phyloP scores from a whole-genome alignment of 257 asterid genomes.

The Solanum tacnaense region DNA sequence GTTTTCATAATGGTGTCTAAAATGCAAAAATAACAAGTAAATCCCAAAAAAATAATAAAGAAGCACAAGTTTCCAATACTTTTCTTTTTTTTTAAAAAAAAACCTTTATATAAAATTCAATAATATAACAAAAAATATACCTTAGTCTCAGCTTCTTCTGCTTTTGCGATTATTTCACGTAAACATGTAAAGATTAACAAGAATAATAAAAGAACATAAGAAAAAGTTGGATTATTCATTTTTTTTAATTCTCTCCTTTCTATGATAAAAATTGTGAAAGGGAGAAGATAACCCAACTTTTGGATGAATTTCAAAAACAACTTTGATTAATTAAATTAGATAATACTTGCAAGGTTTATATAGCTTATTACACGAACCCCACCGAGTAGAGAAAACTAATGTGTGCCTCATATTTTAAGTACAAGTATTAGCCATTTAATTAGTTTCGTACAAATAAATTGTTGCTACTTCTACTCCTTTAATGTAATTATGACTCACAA shows the following conservation, averaged over 20 bases:
- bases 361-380: not conserved
- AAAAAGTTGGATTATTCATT: not conserved
- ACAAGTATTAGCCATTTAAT: not conserved
- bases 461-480: not conserved
- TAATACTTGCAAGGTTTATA: not conserved
- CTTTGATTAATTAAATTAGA: not conserved
- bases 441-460: not conserved
- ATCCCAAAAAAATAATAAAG: no score
- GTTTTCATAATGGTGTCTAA: not conserved
- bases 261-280: not conserved
- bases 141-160: no score
- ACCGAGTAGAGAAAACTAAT: not conserved
- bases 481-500: no score
- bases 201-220: not conserved
- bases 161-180: no score
- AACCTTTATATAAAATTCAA: no score
- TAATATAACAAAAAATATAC: no score
- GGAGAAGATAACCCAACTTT: not conserved
- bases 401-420: not conserved
- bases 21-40: not conserved
- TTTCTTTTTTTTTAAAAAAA: no score
- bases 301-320: not conserved
- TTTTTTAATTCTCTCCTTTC: not conserved
- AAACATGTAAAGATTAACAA: not conserved
- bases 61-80: no score